Conservation (phyloP, 2,329 filamentous ascomycete species). For the Fusarium guadeloupense region DNA sequence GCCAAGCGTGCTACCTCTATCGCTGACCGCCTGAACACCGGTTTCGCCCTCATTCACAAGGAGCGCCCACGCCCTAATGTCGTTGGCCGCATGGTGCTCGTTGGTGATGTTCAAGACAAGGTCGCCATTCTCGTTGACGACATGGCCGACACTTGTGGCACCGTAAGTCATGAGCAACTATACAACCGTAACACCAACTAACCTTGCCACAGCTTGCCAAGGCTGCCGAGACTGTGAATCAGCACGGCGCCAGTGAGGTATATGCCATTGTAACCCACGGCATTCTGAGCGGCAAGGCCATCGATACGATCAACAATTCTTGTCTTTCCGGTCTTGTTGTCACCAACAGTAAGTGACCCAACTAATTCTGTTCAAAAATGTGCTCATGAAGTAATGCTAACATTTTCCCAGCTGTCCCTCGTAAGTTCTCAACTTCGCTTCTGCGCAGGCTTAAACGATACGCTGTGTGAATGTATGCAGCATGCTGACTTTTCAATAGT, state of each 20-base stretch:
- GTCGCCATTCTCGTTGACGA: slow-evolving; percentile 96
- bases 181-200: slow-evolving; percentile 4
- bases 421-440: slow-evolving; percentile 27
- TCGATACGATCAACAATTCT: slow-evolving; percentile 84
- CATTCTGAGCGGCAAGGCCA: slow-evolving; percentile 87
- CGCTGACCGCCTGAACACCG: slow-evolving; percentile 87
- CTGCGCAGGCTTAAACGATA: not conserved
- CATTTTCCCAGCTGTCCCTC: slow-evolving; percentile 48
- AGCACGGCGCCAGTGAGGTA: slow-evolving; percentile 86
- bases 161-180: slow-evolving; percentile 50
- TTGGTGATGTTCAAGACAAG: slow-evolving; percentile 90
- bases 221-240: slow-evolving; percentile 87
- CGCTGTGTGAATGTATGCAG: not conserved
- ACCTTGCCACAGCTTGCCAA: slow-evolving; percentile 64
- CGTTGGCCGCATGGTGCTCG: slow-evolving; percentile 91
- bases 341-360: slow-evolving; percentile 74
- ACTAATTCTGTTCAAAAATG: not conserved
- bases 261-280: slow-evolving; percentile 96
- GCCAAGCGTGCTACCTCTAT: slow-evolving; percentile 95
- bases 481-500: slow-evolving; percentile 49
- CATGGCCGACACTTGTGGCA: slow-evolving; percentile 97
- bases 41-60: slow-evolving; percentile 96
- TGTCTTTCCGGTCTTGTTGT: slow-evolving; percentile 82
- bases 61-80: slow-evolving; percentile 88
- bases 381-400: slow-evolving; percentile 34